Base-by-base conservation (phyloP, 2,329 filamentous ascomycete genomes). In the Ophiosphaerella korrae region DNA sequence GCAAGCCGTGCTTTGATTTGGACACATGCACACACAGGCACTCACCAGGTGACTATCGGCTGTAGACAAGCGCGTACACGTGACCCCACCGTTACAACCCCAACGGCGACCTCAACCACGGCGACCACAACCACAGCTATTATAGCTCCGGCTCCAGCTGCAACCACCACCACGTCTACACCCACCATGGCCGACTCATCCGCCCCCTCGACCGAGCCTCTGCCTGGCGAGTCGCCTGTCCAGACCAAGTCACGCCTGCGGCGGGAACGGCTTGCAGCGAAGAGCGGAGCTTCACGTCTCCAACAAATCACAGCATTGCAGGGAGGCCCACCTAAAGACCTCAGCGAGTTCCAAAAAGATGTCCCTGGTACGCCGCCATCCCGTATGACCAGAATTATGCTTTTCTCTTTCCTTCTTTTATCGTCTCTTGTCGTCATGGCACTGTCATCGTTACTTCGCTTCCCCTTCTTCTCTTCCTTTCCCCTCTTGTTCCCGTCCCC, bases 191-290 rank as follows among this genome's bases (percentile, higher is more conserved):
- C 64, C 11, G 66, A 70, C 34, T 41, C 62, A 14, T 40, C 66
- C n/a, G 14, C 45, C 2, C 8, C 64, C 16, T 32, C 62, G 24
- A 50, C 60, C 4, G 56, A 48, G 11, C 46, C 62, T n/a, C 24
- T 54, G 3, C 54, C 63, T 7, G 54, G 44, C 37, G 70, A 73
- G 52, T 76, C 77, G 7, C 73, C 77, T 2, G 75, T 74, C 9
- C 79, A 81, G 63, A 64, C 73, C 50, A 86, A 90, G 74, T 87
- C 87, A 33, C 85, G 89, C 40, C 79, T 90, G 50, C 87, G 90
- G 62, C 90, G 91, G 73, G 89, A 92, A 72, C 85, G 88, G 34
- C 83, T 89, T 42, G 87, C 91, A 71, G 89, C 88, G 50, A 93
- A 92, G 42, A 86, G 87, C 52, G 89, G 88, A 50, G 83, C 85